Evolutionary conservation across 129 eudicot species (phyloP).

Genomic region (carrot (Daucus carota)): DNA sequence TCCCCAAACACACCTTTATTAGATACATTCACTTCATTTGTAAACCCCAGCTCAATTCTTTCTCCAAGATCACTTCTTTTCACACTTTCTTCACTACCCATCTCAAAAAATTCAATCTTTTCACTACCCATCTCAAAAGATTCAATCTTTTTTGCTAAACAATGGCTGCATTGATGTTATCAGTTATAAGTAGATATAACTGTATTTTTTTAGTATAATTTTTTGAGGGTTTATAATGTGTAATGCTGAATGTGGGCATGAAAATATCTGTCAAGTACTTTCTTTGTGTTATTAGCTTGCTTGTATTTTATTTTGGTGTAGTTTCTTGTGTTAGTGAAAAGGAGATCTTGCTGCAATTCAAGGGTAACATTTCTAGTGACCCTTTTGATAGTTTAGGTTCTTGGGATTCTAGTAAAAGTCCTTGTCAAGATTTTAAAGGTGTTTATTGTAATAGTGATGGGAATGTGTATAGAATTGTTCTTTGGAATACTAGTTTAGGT

Average conservation of each 20-base stretch:
- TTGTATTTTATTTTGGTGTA: slow-evolving; percentile 19
- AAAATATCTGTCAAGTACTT: slow-evolving; percentile 24
- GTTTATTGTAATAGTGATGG: slow-evolving; percentile 70
- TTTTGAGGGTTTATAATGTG: neutral
- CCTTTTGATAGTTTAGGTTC: slow-evolving; percentile 59
- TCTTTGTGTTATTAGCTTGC: slow-evolving; percentile 15
- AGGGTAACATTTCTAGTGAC: slow-evolving; percentile 77
- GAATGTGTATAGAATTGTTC: slow-evolving; percentile 67
- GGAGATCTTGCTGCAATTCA: slow-evolving; percentile 82
- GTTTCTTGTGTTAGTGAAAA: slow-evolving; percentile 51
- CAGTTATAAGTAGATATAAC: neutral
- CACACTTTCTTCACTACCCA: neutral
- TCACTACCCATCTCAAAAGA: slow-evolving; percentile 3
- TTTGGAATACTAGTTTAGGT: slow-evolving; percentile 82
- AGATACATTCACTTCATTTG: slow-evolving; percentile 10
- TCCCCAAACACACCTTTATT: slow-evolving; percentile 7
- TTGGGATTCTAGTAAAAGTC: slow-evolving; percentile 61
- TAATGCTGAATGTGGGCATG: slow-evolving; percentile 44
- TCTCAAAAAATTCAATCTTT: slow-evolving; percentile 10
- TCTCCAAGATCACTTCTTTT: neutral
- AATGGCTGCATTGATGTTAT: neutral
- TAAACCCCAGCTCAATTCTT: slow-evolving; percentile 9
- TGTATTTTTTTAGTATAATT: neutral
- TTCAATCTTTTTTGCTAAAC: slow-evolving; percentile 4
- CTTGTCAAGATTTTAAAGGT: slow-evolving; percentile 68